Conservation (phyloP, 306 rosid species). For the Argentina anserina region DNA sequence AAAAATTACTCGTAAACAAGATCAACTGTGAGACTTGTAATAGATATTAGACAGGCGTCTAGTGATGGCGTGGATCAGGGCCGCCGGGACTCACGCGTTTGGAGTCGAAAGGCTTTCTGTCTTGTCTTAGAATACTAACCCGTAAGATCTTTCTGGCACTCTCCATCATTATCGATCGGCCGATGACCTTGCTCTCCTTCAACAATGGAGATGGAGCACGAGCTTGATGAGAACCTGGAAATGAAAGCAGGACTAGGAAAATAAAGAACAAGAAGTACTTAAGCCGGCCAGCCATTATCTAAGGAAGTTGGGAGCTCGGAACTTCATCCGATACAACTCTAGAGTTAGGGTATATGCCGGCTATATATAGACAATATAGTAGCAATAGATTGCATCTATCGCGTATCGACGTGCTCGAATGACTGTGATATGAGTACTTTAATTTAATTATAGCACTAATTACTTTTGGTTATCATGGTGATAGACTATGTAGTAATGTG, state of each 20-base stretch:
- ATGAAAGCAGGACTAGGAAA: conserved; percentile 2
- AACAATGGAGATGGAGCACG: not conserved
- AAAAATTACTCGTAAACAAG: not conserved
- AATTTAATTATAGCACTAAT: not conserved
- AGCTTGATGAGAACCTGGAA: conserved; percentile 22
- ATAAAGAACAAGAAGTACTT: conserved; percentile 10
- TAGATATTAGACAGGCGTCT: not conserved
- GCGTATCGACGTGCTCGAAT: not conserved
- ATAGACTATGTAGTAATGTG: not conserved
- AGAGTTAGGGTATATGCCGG: not conserved
- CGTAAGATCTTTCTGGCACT: conserved; percentile 24
- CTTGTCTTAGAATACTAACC: conserved; percentile 23
- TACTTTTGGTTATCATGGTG: not conserved
- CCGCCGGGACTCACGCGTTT: conserved; percentile 37
- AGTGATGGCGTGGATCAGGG: conserved; percentile 43
- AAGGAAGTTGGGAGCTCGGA: not conserved
- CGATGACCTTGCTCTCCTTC: not conserved
- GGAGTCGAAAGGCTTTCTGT: conserved; percentile 1
- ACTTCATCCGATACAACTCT: not conserved
- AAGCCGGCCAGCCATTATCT: not conserved
- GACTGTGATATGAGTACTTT: not conserved
- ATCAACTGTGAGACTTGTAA: not conserved
- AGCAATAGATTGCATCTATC: not conserved
- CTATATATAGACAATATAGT: not conserved
- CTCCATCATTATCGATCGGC: not conserved